A percentile compares a stretch with the other conserved stretches of the same genome.
Evolutionary conservation across 169 alveolate species (phyloP).

Genomic region (Neospora caninum): DNA sequence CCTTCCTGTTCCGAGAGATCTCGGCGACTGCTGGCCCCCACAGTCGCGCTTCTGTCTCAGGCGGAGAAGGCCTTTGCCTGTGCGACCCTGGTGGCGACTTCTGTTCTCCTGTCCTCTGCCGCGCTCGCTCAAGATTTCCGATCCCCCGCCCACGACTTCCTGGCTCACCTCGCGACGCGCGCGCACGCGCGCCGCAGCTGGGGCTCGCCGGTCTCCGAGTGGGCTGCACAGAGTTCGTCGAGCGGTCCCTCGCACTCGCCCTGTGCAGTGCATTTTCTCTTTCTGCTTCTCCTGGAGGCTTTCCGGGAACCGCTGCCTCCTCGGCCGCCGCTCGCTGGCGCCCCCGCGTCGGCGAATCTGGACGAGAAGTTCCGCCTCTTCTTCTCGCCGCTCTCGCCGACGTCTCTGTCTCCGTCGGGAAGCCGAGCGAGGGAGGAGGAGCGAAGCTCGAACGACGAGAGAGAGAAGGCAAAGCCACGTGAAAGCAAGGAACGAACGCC

Average conservation of each 20-base stretch:
- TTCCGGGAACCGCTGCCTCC: neutral
- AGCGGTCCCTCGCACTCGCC: constrained; percentile 18
- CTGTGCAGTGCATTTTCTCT: neutral
- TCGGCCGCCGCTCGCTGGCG: neutral
- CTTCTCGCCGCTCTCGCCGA: neutral
- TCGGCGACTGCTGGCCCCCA: neutral
- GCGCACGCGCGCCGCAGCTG: neutral
- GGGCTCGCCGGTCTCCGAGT: constrained; percentile 8
- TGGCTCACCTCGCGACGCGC: neutral
- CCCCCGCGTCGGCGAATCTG: neutral
- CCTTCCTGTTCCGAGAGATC: neutral
- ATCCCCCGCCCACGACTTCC: neutral
- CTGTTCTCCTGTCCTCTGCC: neutral
- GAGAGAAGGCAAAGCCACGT: neutral
- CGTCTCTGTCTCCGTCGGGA: neutral
- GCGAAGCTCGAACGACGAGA: neutral
- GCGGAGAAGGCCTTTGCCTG: neutral
- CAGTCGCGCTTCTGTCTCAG: neutral
- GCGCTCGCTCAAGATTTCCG: neutral
- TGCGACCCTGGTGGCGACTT: neutral
- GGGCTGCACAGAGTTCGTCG: neutral
- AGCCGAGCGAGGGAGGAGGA: neutral
- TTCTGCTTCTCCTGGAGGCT: neutral
- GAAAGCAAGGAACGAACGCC: neutral
- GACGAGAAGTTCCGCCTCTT: neutral